Evolutionary conservation across 805 yeast species (phyloP).

Genomic region (Saccharomyces kudriavzevii): DNA sequence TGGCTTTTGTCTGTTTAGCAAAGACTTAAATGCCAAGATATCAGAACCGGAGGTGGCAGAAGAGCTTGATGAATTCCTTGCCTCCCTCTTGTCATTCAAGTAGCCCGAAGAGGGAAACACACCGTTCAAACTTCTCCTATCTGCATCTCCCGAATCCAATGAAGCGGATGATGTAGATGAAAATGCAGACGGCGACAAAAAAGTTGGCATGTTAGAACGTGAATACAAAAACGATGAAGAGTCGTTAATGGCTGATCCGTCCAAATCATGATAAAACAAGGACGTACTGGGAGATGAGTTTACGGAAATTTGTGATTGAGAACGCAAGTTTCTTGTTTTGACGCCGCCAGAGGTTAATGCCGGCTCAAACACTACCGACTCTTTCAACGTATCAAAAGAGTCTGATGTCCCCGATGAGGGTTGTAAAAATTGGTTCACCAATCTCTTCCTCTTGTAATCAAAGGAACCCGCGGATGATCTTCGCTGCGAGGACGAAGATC

Average conservation of each 20-base stretch:
- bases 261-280: not conserved
- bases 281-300: not conserved
- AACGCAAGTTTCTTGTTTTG: not conserved
- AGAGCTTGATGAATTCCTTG: not conserved
- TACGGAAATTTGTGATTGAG: not conserved
- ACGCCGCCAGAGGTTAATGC: not conserved
- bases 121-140: not conserved
- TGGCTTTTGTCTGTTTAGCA: not conserved
- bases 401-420: constrained; percentile 2
- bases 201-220: not conserved
- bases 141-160: not conserved
- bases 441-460: not conserved
- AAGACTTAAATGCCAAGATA: not conserved
- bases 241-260: not conserved
- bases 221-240: not conserved
- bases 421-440: constrained; percentile 2
- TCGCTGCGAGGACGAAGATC: not conserved
- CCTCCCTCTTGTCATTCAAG: not conserved
- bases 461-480: not conserved
- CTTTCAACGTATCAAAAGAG: constrained; percentile 7
- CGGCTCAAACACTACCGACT: constrained; percentile 4
- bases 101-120: not conserved
- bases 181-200: not conserved
- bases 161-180: not conserved
- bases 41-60: not conserved